phyloP scores from a whole-genome alignment of 2,329 filamentous ascomycete genomes.

The Lachnum nothofagi region DNA sequence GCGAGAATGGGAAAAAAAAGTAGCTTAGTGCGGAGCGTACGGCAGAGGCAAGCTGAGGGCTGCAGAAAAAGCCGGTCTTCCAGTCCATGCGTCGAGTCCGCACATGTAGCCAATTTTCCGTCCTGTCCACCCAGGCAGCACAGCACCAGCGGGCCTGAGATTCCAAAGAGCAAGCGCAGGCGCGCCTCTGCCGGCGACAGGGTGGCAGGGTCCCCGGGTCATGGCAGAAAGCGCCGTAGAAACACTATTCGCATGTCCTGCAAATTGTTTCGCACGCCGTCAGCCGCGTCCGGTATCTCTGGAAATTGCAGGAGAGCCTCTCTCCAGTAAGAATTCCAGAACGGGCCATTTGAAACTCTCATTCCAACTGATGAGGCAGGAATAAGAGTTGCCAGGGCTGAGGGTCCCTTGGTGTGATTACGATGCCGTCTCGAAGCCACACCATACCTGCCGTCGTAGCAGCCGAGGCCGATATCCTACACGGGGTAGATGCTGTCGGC shows the following conservation, averaged over 20 bases:
- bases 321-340: conserved; percentile 21
- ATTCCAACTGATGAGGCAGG: conserved; percentile 8
- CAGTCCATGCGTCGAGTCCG: not conserved
- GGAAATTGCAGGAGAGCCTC: conserved; percentile 22
- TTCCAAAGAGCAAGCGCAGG: not conserved
- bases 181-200: conserved; percentile 14
- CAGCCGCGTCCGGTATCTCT: conserved; percentile 17
- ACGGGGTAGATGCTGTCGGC: conserved; percentile 5
- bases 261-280: conserved; percentile 24
- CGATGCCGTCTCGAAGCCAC: not conserved
- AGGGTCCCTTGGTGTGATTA: conserved; percentile 12
- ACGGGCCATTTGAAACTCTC: conserved; percentile 14
- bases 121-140: conserved; percentile 2
- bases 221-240: conserved; percentile 20
- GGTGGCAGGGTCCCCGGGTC: conserved; percentile 9
- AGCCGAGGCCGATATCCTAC: not conserved
- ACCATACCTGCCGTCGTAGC: not conserved
- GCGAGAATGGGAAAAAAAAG: not conserved
- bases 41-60: conserved; percentile 9
- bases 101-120: not conserved
- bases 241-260: conserved; percentile 19
- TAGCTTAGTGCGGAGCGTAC: not conserved
- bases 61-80: conserved; percentile 3
- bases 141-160: not conserved
- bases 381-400: conserved; percentile 23